Conservation (phyloP, 1,284 basidiomycete genomes). For the Wolfiporia cocos region DNA sequence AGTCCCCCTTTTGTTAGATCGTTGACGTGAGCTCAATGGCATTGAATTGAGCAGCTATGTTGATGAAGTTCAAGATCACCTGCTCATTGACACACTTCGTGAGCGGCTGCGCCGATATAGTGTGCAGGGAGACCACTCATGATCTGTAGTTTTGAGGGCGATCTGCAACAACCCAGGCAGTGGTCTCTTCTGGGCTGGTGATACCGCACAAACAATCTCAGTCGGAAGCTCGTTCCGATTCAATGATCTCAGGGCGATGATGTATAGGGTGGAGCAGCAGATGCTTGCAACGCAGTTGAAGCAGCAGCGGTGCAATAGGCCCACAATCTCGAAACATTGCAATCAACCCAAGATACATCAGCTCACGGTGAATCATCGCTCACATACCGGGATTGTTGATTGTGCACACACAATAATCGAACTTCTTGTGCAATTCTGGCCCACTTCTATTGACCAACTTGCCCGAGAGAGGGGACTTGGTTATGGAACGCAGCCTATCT, state of each 20-base stretch:
- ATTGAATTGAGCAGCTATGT: slow-evolving; percentile 45
- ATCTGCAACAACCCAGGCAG: slow-evolving; percentile 53
- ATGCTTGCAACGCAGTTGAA: neutral
- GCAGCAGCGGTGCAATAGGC: slow-evolving; percentile 1
- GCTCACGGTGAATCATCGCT: slow-evolving; percentile 62
- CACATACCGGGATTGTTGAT: slow-evolving; percentile 61
- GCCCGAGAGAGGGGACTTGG: slow-evolving; percentile 51
- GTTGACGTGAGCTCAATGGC: neutral
- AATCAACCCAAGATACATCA: slow-evolving; percentile 45
- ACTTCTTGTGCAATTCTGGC: slow-evolving; percentile 58
- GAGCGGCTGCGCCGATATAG: slow-evolving; percentile 11
- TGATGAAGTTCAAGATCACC: slow-evolving; percentile 70
- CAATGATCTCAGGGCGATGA: slow-evolving; percentile 62
- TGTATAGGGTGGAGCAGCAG: slow-evolving; percentile 44
- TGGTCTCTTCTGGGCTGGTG: slow-evolving; percentile 74
- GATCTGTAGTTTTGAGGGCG: slow-evolving; percentile 47
- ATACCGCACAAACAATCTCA: slow-evolving; percentile 74
- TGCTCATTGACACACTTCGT: slow-evolving; percentile 62
- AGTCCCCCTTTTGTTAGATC: slow-evolving; percentile 13
- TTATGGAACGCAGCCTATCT: no score
- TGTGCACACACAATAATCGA: slow-evolving; percentile 60
- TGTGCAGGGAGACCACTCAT: neutral
- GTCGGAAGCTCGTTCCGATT: slow-evolving; percentile 69
- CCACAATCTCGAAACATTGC: neutral
- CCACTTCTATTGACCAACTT: slow-evolving; percentile 57